Conservation (phyloP, 2,329 filamentous ascomycete genomes). For the Ceratocystis cubensis region DNA sequence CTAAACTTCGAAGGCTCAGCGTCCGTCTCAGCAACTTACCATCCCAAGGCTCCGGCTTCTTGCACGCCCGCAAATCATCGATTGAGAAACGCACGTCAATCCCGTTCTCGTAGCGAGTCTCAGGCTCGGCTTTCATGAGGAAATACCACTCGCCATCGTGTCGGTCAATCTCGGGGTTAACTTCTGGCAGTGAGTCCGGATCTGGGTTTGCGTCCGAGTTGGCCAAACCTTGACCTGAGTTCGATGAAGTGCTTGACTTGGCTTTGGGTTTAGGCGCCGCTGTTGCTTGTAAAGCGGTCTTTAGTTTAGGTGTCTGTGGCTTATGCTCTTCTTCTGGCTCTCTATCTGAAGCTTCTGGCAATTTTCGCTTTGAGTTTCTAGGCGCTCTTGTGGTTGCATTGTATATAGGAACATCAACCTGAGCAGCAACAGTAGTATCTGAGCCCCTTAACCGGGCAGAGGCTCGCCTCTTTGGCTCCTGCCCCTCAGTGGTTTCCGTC, state of each 20-base stretch:
- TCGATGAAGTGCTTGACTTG: not conserved
- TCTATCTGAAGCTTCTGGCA: not conserved
- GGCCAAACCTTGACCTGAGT: not conserved
- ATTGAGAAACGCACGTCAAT: conserved; percentile 89
- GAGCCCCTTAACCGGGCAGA: conserved; percentile 16
- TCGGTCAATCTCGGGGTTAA: conserved; percentile 30
- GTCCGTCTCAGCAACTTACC: conserved; percentile 40
- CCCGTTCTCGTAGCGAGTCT: conserved; percentile 73
- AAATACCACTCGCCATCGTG: conserved; percentile 47
- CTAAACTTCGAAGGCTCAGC: no score
- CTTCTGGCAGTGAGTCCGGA: conserved; percentile 28
- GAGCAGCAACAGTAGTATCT: not conserved
- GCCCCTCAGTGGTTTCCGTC: conserved; percentile 2
- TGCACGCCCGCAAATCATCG: conserved; percentile 65
- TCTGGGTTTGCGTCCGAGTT: conserved; percentile 26
- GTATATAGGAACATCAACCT: not conserved
- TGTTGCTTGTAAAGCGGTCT: not conserved
- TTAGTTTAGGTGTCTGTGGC: not conserved
- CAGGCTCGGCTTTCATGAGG: conserved; percentile 81
- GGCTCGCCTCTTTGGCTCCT: conserved; percentile 16
- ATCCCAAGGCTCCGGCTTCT: conserved; percentile 78
- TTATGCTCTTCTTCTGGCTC: not conserved
- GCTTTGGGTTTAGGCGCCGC: conserved; percentile 7
- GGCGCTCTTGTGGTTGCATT: not conserved
- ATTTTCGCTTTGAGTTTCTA: not conserved